Base-by-base conservation (phyloP, 768 basidiomycete species). In the Lactifluus rugatus region DNA sequence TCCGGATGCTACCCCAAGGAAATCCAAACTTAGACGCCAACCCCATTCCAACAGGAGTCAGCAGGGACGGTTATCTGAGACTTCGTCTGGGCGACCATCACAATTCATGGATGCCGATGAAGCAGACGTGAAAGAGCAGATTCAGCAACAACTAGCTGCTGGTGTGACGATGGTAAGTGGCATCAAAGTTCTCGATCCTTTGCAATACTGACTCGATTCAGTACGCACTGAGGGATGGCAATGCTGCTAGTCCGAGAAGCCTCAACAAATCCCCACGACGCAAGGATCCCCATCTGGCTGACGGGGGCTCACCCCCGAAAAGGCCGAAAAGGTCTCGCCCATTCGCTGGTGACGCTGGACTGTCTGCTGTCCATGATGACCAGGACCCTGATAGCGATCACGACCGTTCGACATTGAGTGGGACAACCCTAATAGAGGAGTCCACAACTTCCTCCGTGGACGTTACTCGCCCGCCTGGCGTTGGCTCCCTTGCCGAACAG, bases 21-120 rank as follows among this genome's bases (percentile, higher is more conserved):
- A 82, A 69, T 69, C 74, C 9, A 79, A 75, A 53, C 54, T 75
- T 48, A 75, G 71, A 64, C 74, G 76, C 52, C 61, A 70, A 61
- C 62, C 68, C 32, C 63, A 66, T 2, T 65, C 72, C 21, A 67
- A 63, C 34, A 70, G 71, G 56, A 70, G 71, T 21, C 74, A 72
- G 58, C 56, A 58, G 28, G 63, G 72, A 26, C 76, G 80, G 41
- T 62, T 62, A 25, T 77, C 79, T 4, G 70, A 71, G 28, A 67
- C 66, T 2, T 76, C 76, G 52, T 76, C 71, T 66, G 82, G 82
- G 17, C 80, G 81, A 6, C 77, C 78, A 2, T 92, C 90, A 11
- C 90, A 91, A 65, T 92, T 92, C 66, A 85, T 90, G 85, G 90
- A 93, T 69, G 90, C 90, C 3, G 89, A 93, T 63, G 89, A 90